Evolutionary conservation across 2,329 filamentous ascomycete genomes (phyloP), one percentile per base, ranked within the genome.

Genomic region (Paramyrothecium sp.): DNA sequence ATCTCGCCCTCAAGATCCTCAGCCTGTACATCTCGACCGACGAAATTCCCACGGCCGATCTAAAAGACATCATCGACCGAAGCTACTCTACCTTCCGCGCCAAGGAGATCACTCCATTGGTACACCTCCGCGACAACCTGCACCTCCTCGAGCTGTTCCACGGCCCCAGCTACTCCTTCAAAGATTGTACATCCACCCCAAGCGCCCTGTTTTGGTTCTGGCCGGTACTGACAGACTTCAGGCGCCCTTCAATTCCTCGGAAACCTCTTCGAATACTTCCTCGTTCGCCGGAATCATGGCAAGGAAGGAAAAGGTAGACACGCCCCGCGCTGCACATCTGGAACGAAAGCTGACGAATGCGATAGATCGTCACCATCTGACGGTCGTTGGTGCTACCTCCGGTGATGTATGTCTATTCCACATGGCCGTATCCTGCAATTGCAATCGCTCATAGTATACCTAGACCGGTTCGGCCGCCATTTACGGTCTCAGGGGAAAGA

Each of bases 111-210:
- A 92, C 91, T 0, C 95, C 95, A 0, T 76, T 95, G 23, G 83
- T 91, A 48, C 86, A 89, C n/a, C 81, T 97, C 54, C 61, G 69
- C 12, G 84, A 94, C 69, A 89, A 94, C 71, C 80, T 97, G 47
- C 87, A 97, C 71, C 80, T 97, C 56, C 85, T 99, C 34, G 95
- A 99, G 75, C 84, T 99, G 48, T 99, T 98, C 81, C 94, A 98
- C 72, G 95, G 95, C 1, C 95, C 93, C 5, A 98, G 89, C 1
- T 97, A 92, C 71, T 90, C 94, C 2, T 98, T 98, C 81, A 97
- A 98, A 77, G 94, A 98, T 21, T 74, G 90, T 93, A n/a, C n/a
- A 21, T 23, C 20, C 10, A 49, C 7, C 50, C 8, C 8, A 5
- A 7, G n/a, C 8, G 11, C 50, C 11, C 3, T 16, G 12, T 19